Percentiles rank a stretch among this genome's conserved stretches.
phyloP scores from a whole-genome alignment of 2,329 filamentous ascomycete genomes.

The Dactylella cylindrospora region DNA sequence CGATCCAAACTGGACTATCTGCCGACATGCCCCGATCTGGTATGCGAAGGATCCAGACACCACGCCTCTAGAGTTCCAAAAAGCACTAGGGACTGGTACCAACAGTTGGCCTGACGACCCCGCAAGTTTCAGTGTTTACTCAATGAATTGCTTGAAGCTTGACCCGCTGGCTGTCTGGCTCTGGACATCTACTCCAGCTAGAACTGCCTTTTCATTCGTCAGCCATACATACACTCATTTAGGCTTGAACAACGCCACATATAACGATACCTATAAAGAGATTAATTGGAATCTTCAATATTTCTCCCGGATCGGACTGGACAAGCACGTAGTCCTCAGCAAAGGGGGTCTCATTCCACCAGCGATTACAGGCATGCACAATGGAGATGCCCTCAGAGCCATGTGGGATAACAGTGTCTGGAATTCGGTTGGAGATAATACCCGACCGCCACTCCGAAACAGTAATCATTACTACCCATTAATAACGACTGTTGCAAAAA shows the following conservation, averaged over 20 bases:
- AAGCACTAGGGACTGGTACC: conserved; percentile 22
- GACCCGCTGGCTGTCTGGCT: conserved; percentile 52
- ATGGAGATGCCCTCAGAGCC: conserved; percentile 62
- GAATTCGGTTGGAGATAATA: conserved; percentile 67
- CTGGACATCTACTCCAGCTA: conserved; percentile 58
- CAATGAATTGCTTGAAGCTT: conserved; percentile 19
- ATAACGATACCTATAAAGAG: conserved; percentile 60
- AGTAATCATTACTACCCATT: conserved; percentile 59
- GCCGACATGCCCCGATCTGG: conserved; percentile 12
- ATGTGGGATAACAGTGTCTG: conserved; percentile 63
- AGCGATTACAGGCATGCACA: conserved; percentile 65
- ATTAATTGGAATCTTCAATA: conserved; percentile 52
- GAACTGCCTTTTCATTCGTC: conserved; percentile 61
- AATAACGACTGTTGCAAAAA: conserved; percentile 57
- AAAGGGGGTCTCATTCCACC: conserved; percentile 62
- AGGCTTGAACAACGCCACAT: conserved; percentile 63
- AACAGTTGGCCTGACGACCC: conserved; percentile 18
- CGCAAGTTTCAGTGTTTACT: conserved; percentile 3
- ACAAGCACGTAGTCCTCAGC: conserved; percentile 57
- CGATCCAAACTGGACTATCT: conserved; percentile 4
- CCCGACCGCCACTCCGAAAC: conserved; percentile 60
- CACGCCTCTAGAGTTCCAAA: conserved; percentile 30
- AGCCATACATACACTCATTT: conserved; percentile 66
- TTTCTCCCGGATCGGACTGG: conserved; percentile 62
- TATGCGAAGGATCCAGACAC: conserved; percentile 33